Evolutionary conservation across 139 green algal species (phyloP).

Genomic region (Spirogloea muscicola): DNA sequence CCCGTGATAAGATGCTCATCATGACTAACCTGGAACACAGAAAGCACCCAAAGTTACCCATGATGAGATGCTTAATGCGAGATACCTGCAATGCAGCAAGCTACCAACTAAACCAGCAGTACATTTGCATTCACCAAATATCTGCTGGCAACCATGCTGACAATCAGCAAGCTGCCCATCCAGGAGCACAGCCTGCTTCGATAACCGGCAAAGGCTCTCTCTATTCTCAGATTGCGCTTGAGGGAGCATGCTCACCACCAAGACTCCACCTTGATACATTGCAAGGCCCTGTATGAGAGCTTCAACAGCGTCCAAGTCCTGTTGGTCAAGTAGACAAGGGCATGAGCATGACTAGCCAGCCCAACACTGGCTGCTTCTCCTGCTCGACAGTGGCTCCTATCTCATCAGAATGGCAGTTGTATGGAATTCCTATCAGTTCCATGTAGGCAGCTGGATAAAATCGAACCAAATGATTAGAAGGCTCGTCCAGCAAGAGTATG

Average conservation of each 20-base stretch:
- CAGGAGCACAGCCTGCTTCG: background rate
- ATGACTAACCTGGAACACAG: conserved; percentile 53
- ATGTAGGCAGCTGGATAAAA: too few relatives aligned
- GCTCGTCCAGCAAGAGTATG: conserved; percentile 60
- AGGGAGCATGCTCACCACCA: conserved; percentile 42
- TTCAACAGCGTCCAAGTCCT: conserved; percentile 59
- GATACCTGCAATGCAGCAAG: too few relatives aligned
- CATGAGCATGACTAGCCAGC: too few relatives aligned
- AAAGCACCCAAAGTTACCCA: background rate
- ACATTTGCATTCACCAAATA: background rate
- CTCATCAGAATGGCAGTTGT: too few relatives aligned
- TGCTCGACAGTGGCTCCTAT: too few relatives aligned
- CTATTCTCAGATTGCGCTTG: background rate
- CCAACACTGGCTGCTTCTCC: too few relatives aligned
- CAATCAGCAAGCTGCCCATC: too few relatives aligned
- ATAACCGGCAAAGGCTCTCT: conserved; percentile 4
- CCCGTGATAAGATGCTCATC: conserved; percentile 58
- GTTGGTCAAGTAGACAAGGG: too few relatives aligned
- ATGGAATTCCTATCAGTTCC: too few relatives aligned
- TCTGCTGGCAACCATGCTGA: background rate
- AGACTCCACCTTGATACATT: conserved; percentile 52
- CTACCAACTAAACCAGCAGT: too few relatives aligned
- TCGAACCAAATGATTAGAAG: conserved; percentile 55
- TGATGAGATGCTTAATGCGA: background rate
- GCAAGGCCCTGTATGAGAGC: conserved; percentile 53